Evolutionary conservation across 139 green algal genomes (phyloP).

Genomic region (Desmodesmus armatus): DNA sequence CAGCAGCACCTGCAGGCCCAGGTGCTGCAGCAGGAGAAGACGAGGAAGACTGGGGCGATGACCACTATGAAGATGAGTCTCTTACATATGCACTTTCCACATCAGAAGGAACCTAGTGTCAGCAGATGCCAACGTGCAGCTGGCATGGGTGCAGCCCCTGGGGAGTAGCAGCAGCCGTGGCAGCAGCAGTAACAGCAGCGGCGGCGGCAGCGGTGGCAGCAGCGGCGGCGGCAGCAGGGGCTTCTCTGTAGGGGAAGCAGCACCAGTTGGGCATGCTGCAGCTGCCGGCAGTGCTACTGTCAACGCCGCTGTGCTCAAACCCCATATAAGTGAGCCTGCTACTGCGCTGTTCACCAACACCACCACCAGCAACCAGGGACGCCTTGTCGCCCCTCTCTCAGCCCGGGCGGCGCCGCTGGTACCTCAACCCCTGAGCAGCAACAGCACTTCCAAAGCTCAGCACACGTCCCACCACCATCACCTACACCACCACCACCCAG

Average conservation of each 20-base stretch:
- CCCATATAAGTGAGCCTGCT: too few species aligned
- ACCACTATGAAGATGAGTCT: too few species aligned
- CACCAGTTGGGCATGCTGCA: too few species aligned
- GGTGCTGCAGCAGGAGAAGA: background rate
- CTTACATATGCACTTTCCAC: too few species aligned
- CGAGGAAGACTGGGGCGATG: background rate
- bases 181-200: background rate
- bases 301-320: too few species aligned
- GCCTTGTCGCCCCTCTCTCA: too few species aligned
- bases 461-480: background rate
- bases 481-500: constrained; percentile 9
- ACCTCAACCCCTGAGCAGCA: background rate
- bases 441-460: background rate
- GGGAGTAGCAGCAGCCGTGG: background rate
- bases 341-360: background rate
- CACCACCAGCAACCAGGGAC: background rate
- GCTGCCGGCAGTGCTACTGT: too few species aligned
- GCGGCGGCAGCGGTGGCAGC: background rate
- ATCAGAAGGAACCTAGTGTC: too few species aligned
- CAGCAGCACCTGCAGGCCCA: too few species aligned
- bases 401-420: too few species aligned
- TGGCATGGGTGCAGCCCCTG: background rate
- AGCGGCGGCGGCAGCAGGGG: background rate
- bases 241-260: background rate
- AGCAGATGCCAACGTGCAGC: background rate